Base-by-base conservation (phyloP, 495 filamentous ascomycete genomes). In the Tuber umbilicatum region DNA sequence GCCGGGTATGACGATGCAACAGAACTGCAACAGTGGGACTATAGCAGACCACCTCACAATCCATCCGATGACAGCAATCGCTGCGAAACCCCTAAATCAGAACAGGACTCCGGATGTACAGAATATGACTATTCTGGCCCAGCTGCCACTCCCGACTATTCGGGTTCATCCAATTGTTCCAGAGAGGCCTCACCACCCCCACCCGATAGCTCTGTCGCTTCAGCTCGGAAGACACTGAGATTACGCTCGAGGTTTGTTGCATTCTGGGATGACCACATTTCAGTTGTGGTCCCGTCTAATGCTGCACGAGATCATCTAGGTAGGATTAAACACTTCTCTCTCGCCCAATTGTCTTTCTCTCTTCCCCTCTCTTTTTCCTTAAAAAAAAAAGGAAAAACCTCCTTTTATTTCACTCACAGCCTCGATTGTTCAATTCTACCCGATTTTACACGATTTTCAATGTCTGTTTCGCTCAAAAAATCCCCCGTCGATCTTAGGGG, bases 261-360 rank as follows among this genome's bases (percentile, higher is more conserved):
- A 64, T 85, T 85, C 68, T 88, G 86, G 86, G 78, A 80, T 68
- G 81, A 83, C 37, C 83, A 88, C 74, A 80, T 88, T 70, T 79
- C 79, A 67, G 77, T 86, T 12, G 79, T 84, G 14, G 86, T 89
- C 45, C 83, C 84, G 16, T 82, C 84, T 70, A 78, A 83, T 43
- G 76, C 83, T 71, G 84, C 84, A 75, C 80, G 86, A 78, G 86
- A 89, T 80, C 86, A 89, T 83, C 80, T 90, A 73, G 87, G 88
- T 89, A 85, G 72, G 85, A 78, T 19, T 50, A 45, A 37, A n/a
- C 38, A 69, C 73, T 64, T 50, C 77, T 73, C 23, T 73, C 37
- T 72, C 69, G 35, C 31, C 35, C 69, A 73, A 37, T 50, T 73
- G 69, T 70, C 47, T 73, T 68, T 73, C 43, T 14, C 31, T 40